Evolutionary conservation across 176 grass and related monocot species (phyloP).

Genomic region (Musa acuminata): DNA sequence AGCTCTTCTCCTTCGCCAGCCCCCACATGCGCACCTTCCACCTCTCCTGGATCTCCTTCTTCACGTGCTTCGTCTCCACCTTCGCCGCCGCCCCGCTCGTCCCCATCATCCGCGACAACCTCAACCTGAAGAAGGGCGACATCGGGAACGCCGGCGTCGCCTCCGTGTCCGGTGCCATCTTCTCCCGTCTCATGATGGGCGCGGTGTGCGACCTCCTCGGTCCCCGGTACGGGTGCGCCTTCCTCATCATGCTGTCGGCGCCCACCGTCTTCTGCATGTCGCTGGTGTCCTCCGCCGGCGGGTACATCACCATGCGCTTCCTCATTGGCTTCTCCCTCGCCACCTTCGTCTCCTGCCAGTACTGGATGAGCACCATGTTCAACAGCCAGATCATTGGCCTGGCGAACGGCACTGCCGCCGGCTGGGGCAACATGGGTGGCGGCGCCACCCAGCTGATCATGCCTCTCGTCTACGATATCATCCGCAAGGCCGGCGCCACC

Average conservation of each 20-base stretch:
- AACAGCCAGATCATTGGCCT: constrained; percentile 71
- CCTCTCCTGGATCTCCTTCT: constrained; percentile 89
- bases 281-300: constrained; percentile 27
- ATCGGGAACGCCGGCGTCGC: constrained; percentile 85
- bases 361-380: constrained; percentile 97
- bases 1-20: constrained; percentile 52
- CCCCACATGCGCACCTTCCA: constrained; percentile 82
- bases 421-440: constrained; percentile 86
- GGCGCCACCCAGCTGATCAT: constrained; percentile 90
- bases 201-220: constrained; percentile 64
- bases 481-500: constrained; percentile 40
- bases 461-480: constrained; percentile 67
- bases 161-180: constrained; percentile 76
- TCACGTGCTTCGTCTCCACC: constrained; percentile 89
- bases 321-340: constrained; percentile 76
- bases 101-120: constrained; percentile 79
- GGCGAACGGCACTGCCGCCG: constrained; percentile 49
- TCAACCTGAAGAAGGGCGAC: constrained; percentile 52
- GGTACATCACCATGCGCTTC: constrained; percentile 56
- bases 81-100: constrained; percentile 63
- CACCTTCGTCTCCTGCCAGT: constrained; percentile 79
- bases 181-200: constrained; percentile 81
- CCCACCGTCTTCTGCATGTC: constrained; percentile 80
- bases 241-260: constrained; percentile 66
- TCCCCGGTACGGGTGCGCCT: constrained; percentile 70